These are phyloP conservation scores for Scenedesmus sp. DNA, from an alignment of 163 green algal genomes.

Conservation along the genomic window DNA sequence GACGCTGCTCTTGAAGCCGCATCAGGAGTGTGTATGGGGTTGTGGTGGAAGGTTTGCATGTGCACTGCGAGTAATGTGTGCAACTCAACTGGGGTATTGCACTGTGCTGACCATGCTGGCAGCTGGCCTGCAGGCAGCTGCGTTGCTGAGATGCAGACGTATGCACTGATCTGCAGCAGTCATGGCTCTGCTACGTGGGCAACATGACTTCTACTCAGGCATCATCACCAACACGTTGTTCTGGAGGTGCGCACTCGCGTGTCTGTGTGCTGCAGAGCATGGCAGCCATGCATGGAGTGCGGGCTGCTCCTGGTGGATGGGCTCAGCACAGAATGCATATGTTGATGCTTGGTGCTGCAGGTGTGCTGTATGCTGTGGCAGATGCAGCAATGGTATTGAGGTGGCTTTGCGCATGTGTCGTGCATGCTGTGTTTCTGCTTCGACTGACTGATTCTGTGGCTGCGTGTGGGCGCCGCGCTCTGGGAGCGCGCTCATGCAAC, in stretches of 20 bases:
- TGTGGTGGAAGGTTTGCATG: neutral
- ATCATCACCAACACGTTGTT: neutral
- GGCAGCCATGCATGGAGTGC: neutral
- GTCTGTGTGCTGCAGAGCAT: neutral
- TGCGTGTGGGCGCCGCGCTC: neutral
- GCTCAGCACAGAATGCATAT: neutral
- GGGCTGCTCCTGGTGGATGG: neutral
- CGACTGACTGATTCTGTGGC: neutral
- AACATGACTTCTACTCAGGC: neutral
- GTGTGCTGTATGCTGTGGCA: neutral
- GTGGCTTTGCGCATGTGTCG: neutral
- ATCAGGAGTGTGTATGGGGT: neutral
- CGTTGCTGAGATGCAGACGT: neutral
- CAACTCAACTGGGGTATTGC: neutral
- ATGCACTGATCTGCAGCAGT: neutral
- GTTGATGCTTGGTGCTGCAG: neutral
- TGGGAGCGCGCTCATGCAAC: neutral
- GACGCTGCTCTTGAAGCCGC: neutral
- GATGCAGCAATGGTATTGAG: neutral
- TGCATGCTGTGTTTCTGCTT: neutral
- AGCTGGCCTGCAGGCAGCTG: neutral
- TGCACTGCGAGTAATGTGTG: neutral
- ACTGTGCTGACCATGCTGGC: neutral
- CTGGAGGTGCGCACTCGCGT: neutral
- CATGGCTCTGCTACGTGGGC: neutral